Evolutionary conservation across 371 early-diverging fungal species (phyloP), one percentile per base, ranked within the genome.

Genomic region (Syncephalis plumigaleata): DNA sequence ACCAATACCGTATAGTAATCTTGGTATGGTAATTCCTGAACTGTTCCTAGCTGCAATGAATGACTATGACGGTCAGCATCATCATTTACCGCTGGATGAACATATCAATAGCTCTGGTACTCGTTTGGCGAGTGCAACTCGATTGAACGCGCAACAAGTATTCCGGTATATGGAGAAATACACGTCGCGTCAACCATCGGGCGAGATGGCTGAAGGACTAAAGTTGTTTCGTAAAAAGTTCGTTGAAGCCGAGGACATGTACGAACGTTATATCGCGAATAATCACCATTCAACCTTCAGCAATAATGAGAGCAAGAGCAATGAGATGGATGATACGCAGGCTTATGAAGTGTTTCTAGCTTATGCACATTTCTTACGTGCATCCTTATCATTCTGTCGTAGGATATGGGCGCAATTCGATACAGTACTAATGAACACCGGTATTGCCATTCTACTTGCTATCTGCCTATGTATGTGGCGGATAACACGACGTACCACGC

Each of bases 391-490:
- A 9, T 73, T 75, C 18, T 79, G 86, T 47, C 75, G 87, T 13
- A 62, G 71, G 17, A 74, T 85, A 39, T 96, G 96, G 94, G 89
- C 93, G 4, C 85, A 87, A 27, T 96, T 96, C 56, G 90, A 93
- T 44, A 62, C 76, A 0, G 64, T 64, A 1, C 61, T 67, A 20
- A 85, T 88, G 67, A 45, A 58, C 0, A 48, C 67, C 0, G 87
- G 87, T 1, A 64, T 83, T 0, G 36, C 57, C 0, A 46, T 79
- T 0, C 45, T 84, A 31, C 39, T 65, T 8, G 48, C 55, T 16
- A 52, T 9, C 55, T 57, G 21, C 15, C 53, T n/a, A 11, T 53
- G 40, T 39, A 47, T 16, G n/a, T 51, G 45, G 44, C 36, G 15
- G 9, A 52, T 22, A 31, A 55, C 5, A 40, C 42, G 20, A 47